Conservation (phyloP, 2,329 filamentous ascomycete species). For the Colletotrichum sp. region DNA sequence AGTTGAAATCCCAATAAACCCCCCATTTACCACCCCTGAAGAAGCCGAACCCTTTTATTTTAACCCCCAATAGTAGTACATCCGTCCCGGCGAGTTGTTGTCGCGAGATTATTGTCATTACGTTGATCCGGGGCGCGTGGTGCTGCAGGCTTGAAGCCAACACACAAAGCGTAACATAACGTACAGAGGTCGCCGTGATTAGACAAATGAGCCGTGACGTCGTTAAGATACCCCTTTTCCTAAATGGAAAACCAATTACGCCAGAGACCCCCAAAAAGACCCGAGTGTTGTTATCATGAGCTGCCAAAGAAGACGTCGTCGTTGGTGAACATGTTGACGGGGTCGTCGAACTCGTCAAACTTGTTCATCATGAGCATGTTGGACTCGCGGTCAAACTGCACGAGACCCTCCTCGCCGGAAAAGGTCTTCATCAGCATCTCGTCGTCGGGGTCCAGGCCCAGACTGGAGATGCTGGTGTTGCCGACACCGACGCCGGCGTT, state of each 20-base stretch:
- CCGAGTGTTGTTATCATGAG: constrained; percentile 21
- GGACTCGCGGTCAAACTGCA: constrained; percentile 49
- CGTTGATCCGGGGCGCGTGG: not conserved
- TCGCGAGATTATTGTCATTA: constrained; percentile 17
- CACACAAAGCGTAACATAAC: constrained; percentile 11
- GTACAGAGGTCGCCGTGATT: constrained; percentile 1
- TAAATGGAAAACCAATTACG: not conserved
- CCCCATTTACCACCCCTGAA: not conserved
- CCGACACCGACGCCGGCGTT: not conserved
- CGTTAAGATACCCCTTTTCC: not conserved
- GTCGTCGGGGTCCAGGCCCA: constrained; percentile 45
- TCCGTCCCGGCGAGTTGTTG: not conserved
- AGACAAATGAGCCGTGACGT: constrained; percentile 2
- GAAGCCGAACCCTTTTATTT: not conserved
- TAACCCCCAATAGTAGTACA: constrained; percentile 8
- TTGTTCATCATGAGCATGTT: constrained; percentile 57
- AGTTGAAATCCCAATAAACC: not conserved
- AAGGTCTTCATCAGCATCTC: constrained; percentile 52
- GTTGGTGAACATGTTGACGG: constrained; percentile 55
- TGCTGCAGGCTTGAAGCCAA: not conserved
- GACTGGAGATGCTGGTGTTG: constrained; percentile 14
- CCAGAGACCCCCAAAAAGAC: not conserved
- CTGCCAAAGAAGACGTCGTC: constrained; percentile 59
- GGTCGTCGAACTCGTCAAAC: constrained; percentile 57
- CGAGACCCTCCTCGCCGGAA: constrained; percentile 45